Percentiles rank a stretch among this genome's conserved stretches.
Evolutionary conservation across 345 rosid species (phyloP).

Genomic region (Eutrema heterophyllum): DNA sequence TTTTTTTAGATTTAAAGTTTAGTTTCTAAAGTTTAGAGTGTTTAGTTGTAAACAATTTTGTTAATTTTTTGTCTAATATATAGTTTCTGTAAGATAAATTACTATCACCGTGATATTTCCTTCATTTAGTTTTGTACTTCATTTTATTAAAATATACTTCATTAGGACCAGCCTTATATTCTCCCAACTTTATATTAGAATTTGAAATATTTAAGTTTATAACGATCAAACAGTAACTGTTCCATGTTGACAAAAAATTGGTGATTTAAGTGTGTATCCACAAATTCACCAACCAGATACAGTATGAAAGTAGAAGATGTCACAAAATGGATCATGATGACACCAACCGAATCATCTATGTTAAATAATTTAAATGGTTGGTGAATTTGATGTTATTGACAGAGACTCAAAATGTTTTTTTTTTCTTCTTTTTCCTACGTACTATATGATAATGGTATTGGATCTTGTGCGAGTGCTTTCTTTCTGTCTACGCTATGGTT

Average conservation of each 20-base stretch:
- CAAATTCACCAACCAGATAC: no score
- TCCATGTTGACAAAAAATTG: not conserved
- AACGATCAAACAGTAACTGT: not conserved
- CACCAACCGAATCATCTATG: slow-evolving; percentile 21
- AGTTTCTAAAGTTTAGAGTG: no score
- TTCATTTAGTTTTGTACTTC: no score
- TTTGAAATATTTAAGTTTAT: not conserved
- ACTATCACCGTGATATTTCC: not conserved
- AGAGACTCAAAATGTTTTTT: slow-evolving; percentile 13
- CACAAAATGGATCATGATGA: slow-evolving; percentile 9
- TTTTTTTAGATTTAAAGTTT: no score
- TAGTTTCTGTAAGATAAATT: not conserved
- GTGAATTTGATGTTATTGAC: slow-evolving; percentile 30
- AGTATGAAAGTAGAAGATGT: not conserved
- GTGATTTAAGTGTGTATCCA: not conserved
- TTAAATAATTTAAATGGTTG: slow-evolving; percentile 13
- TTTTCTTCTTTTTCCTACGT: not conserved
- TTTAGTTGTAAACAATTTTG: no score
- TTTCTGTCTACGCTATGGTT: slow-evolving; percentile 19
- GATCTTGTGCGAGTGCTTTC: slow-evolving; percentile 39
- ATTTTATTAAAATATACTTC: not conserved
- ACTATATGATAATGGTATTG: slow-evolving; percentile 20
- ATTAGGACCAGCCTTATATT: not conserved
- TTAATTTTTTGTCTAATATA: not conserved
- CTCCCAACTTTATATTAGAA: not conserved